Percentiles rank a stretch among this genome's conserved stretches.
phyloP scores from a whole-genome alignment of 257 asterid genomes.

The Cordia subcordata region DNA sequence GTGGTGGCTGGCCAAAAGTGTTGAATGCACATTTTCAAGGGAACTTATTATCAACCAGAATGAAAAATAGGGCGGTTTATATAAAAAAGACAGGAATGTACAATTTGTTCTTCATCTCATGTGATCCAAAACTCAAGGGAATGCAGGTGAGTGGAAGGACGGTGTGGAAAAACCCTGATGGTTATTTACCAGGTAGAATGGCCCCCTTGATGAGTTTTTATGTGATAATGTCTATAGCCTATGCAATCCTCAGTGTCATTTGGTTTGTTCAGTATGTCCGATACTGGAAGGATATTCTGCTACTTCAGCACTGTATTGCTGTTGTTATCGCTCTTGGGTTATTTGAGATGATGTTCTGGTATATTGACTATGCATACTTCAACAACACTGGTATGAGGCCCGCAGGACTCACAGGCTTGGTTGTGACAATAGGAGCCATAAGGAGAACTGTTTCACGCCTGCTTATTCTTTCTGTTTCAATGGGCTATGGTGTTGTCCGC shows the following conservation, averaged over 20 bases:
- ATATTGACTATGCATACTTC: slow-evolving; percentile 81
- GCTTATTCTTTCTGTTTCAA: slow-evolving; percentile 86
- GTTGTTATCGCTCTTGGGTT: slow-evolving; percentile 88
- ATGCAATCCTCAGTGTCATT: slow-evolving; percentile 56
- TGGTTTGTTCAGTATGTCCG: slow-evolving; percentile 89
- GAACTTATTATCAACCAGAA: slow-evolving; percentile 47
- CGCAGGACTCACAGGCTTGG: slow-evolving; percentile 86
- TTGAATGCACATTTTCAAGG: slow-evolving; percentile 63
- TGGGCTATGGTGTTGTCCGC: slow-evolving; percentile 98
- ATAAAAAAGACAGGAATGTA: slow-evolving; percentile 86
- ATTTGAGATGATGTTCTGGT: slow-evolving; percentile 91
- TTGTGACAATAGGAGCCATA: slow-evolving; percentile 76
- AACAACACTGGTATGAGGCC: slow-evolving; percentile 88
- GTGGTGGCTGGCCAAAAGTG: slow-evolving; percentile 72
- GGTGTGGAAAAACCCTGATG: slow-evolving; percentile 88
- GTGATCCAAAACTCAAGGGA: slow-evolving; percentile 87
- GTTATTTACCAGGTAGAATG: slow-evolving; percentile 98
- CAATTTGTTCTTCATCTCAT: slow-evolving; percentile 88
- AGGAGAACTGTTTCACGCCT: slow-evolving; percentile 76
- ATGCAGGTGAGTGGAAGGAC: slow-evolving; percentile 80
- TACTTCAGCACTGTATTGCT: slow-evolving; percentile 87
- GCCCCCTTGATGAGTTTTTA: slow-evolving; percentile 89
- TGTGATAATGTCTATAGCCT: slow-evolving; percentile 63
- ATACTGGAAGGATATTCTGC: slow-evolving; percentile 77
- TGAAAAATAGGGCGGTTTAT: slow-evolving; percentile 66